Percentiles rank a stretch among this genome's conserved stretches.
These are phyloP conservation scores for Cenchrus americanus DNA, from an alignment of 176 grass and related monocot genomes.

Conservation along the genomic window DNA sequence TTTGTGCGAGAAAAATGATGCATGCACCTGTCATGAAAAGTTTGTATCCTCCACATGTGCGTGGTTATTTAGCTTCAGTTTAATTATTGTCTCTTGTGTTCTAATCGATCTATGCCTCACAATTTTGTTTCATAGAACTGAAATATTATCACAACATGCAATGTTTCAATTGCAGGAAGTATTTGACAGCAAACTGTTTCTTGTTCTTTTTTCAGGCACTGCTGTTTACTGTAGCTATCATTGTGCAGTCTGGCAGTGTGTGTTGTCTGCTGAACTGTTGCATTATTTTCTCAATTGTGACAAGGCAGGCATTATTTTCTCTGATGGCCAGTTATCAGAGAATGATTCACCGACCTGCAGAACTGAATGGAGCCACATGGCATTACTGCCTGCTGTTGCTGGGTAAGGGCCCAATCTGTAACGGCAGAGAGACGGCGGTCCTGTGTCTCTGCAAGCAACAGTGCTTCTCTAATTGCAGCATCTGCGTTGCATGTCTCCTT, in stretches of 20 bases:
- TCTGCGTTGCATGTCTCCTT: not conserved
- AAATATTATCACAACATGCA: not conserved
- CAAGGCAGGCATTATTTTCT: too few species aligned
- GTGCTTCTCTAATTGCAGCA: not conserved
- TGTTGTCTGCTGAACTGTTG: too few species aligned
- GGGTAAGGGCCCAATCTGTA: conserved; percentile 2
- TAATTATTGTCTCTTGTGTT: not conserved
- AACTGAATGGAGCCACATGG: conserved; percentile 32
- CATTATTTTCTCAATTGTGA: too few species aligned
- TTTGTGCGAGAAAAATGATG: not conserved
- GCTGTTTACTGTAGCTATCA: conserved; percentile 74
- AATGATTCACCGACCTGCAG: not conserved
- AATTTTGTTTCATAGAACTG: not conserved
- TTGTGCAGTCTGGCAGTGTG: conserved; percentile 69
- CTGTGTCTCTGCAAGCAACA: conserved; percentile 18
- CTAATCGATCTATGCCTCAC: not conserved
- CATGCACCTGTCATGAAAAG: not conserved
- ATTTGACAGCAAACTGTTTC: not conserved
- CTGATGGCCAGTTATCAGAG: too few species aligned
- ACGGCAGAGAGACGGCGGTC: not conserved
- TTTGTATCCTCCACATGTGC: too few species aligned
- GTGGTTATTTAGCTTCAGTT: too few species aligned
- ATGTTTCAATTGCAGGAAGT: conserved; percentile 13
- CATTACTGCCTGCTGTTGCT: conserved; percentile 34
- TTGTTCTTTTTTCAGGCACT: conserved; percentile 58